phyloP scores from a whole-genome alignment of 495 filamentous ascomycete species.

The Terfezia claveryi region DNA sequence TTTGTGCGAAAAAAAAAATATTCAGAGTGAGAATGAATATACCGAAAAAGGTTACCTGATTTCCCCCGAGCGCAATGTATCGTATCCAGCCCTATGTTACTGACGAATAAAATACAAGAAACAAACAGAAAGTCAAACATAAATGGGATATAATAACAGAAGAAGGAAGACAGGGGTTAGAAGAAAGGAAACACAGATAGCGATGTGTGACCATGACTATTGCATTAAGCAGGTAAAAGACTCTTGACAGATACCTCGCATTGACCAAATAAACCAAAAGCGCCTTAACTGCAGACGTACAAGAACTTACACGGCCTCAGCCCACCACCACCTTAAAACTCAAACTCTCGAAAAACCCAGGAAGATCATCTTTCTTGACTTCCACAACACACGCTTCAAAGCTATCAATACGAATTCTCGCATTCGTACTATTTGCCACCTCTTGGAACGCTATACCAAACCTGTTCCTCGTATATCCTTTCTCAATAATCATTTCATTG shows the following conservation, averaged over 20 bases:
- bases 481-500: constrained; percentile 29
- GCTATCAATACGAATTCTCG: constrained; percentile 75
- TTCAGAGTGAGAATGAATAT: too few relatives aligned
- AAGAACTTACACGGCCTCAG: constrained; percentile 20
- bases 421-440: constrained; percentile 76
- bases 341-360: constrained; percentile 73
- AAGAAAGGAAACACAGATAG: too few relatives aligned
- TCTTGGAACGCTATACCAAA: constrained; percentile 94
- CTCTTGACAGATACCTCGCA: too few relatives aligned
- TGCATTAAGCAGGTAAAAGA: too few relatives aligned
- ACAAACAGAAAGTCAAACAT: neutral
- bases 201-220: too few relatives aligned
- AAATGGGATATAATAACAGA: neutral
- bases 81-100: too few relatives aligned
- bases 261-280: too few relatives aligned
- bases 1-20: too few relatives aligned
- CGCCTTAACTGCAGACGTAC: too few relatives aligned
- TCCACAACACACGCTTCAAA: constrained; percentile 96
- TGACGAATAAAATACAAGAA: neutral
- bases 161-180: neutral
- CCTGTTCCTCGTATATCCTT: constrained; percentile 52
- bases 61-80: too few relatives aligned
- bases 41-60: too few relatives aligned
- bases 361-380: constrained; percentile 83
- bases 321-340: constrained; percentile 85